Evolutionary conservation across 2,329 filamentous ascomycete genomes (phyloP), one percentile per base, ranked within the genome.

Genomic region (Dothideomycetes sp.): DNA sequence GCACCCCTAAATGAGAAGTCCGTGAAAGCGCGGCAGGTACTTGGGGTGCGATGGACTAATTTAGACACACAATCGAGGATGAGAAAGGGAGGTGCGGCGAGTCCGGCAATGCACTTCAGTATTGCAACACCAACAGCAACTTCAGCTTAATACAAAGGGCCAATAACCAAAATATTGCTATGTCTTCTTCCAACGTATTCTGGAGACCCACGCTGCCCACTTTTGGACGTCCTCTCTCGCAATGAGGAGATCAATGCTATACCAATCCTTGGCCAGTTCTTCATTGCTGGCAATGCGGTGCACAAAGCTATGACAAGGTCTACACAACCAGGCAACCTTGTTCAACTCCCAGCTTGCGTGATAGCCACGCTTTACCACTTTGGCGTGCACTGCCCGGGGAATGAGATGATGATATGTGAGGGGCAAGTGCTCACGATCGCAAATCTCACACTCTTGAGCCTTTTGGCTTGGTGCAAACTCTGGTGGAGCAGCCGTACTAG

Each of bases 341-440:
- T 84, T 77, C 43, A 93, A 57, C 61, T 78, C 74, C 57, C 84
- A 82, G 46, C 77, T 75, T 3, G 72, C 71, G 63, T 88, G 83
- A 85, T 85, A 93, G 1, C 81, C 81, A 31, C 84, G 68, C 65
- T 83, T 85, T 30, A 85, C 57, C 3, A 75, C 84, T 55, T 86
- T 85, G 5, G 73, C 77, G 59, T 93, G 85, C 43, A 85, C 78
- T 32, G 74, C 72, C 31, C 77, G 73, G n/a, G 86, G 86, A 39
- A 94, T 87, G 32, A 94, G 65, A 62, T 93, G 86, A 55, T 94
- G 86, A 56, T 91, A 93, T 1, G 81, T 84, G 45, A 91, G 60
- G 7, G 77, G 75, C 16, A 91, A 75, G 75, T 83, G 86, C 45
- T 77, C 73, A 1, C 85, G 69, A 2, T 68, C 73, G 57, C 85